Evolutionary conservation across 2,329 filamentous ascomycete genomes (phyloP), one percentile per base, ranked within the genome.

Genomic region (Davidsoniella neocaledoniae): DNA sequence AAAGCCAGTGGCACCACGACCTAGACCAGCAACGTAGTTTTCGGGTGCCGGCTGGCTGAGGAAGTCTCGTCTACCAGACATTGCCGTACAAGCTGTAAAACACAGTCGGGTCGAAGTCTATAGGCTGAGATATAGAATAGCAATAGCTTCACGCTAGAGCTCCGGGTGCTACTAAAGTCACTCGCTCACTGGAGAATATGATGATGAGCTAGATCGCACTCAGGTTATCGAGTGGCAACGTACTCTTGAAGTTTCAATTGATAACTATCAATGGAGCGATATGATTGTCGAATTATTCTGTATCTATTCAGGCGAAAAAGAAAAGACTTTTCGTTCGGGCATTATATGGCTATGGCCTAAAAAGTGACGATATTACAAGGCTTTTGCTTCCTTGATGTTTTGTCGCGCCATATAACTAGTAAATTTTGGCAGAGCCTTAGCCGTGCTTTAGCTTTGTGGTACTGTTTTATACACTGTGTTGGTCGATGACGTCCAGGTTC

Each of bases 1-100:
- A 69, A 98, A 98, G 54, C 93, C 91, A 6, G 91, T 98, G 19
- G 93, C 93, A 68, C 91, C 91, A 73, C 93, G 84, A 67, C 91
- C 91, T 55, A 98, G 80, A 76, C 91, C 91, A 56, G 91, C 91
- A 55, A 98, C 90, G 61, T 90, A 90, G 65, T 88, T 90, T 59
- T 87, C 83, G 10, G 83, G 83, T 50, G 83, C 83, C 54, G 83
- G 81, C 65, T 94, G 87, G 66, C 76, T 88, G 54, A 96, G 67
- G 61, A 96, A 96, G 66, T 95, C 87, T 61, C 76, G 74, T 69
- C 86, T 82, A 59, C 65, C 67, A 46, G 73, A 66, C 73, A 76
- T 76, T n/a, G 55, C 66, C 54, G 54, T 55, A 47, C 44, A 7
- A 19, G 25, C 26, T 44, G 41, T 8, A 14, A 9, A 25, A 10